These are phyloP conservation scores for Dioszegia aurantiaca DNA, from an alignment of 768 basidiomycete genomes.

Conservation along the genomic window DNA sequence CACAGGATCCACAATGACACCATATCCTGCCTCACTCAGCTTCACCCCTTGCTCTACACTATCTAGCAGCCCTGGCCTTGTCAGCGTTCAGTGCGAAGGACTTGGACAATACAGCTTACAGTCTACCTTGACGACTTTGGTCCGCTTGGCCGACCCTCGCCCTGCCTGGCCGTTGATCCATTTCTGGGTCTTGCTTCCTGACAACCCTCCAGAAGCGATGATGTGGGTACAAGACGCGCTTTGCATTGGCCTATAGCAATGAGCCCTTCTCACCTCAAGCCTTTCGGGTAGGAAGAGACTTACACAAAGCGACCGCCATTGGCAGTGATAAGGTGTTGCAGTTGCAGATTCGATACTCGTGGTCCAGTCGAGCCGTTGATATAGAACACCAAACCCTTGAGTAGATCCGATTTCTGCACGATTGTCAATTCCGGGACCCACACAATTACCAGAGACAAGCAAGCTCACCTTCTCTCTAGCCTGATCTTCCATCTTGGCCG, in stretches of 20 bases:
- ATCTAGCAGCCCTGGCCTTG: conserved; percentile 35
- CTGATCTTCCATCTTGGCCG: conserved; percentile 41
- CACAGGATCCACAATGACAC: conserved; percentile 41
- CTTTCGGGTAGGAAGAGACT: conserved; percentile 9
- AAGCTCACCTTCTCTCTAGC: conserved; percentile 34
- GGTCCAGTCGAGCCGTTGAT: conserved; percentile 46
- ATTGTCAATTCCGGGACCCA: conserved; percentile 2
- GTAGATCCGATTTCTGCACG: conserved; percentile 16
- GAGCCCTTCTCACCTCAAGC: not conserved
- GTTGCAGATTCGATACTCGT: conserved; percentile 42
- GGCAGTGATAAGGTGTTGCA: conserved; percentile 38
- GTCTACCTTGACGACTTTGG: conserved; percentile 41
- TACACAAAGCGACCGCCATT: conserved; percentile 43
- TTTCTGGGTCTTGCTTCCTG: conserved; percentile 46
- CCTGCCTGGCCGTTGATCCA: conserved; percentile 42
- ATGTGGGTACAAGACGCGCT: conserved; percentile 42
- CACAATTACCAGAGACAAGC: not conserved
- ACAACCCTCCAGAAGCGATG: conserved; percentile 38
- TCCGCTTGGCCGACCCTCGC: conserved; percentile 30
- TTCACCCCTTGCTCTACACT: conserved; percentile 33
- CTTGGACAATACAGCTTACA: conserved; percentile 27
- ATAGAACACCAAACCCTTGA: conserved; percentile 40
- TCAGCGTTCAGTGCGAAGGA: not conserved
- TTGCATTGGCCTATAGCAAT: conserved; percentile 26
- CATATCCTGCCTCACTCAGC: conserved; percentile 40